A percentile compares a stretch with the other conserved stretches of the same genome.
These are phyloP conservation scores for Cryptococcus sp. DNA, from an alignment of 1,284 basidiomycete species.

Conservation along the genomic window DNA sequence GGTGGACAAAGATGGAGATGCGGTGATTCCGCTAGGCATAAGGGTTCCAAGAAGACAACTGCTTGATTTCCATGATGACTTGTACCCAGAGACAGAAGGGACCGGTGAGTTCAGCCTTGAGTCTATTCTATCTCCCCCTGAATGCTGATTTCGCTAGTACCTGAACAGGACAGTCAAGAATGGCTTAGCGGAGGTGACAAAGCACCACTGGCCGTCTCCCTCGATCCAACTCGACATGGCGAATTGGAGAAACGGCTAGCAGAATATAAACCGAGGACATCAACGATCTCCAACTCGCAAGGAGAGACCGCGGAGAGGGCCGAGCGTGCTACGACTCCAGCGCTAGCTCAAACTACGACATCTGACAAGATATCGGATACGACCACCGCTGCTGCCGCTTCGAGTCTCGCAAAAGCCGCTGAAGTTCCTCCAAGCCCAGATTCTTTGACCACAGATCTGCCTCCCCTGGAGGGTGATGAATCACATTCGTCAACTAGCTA, in stretches of 20 bases:
- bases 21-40: conserved; percentile 43
- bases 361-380: not conserved
- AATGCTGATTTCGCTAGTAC: conserved; percentile 24
- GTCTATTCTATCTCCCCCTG: too few species aligned
- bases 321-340: too few species aligned
- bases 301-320: too few species aligned
- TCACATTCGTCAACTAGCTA: conserved; percentile 29
- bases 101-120: conserved; percentile 19
- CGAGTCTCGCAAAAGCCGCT: not conserved
- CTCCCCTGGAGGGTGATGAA: conserved; percentile 19
- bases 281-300: not conserved
- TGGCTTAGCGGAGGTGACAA: conserved; percentile 43
- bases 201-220: conserved; percentile 20
- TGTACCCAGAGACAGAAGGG: conserved; percentile 43
- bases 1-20: conserved; percentile 41
- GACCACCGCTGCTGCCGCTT: not conserved
- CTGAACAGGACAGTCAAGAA: conserved; percentile 37
- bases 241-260: conserved; percentile 24
- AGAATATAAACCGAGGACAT: not conserved
- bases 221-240: conserved; percentile 31
- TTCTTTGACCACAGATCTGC: not conserved
- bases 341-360: too few species aligned
- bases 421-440: not conserved
- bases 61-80: conserved; percentile 49
- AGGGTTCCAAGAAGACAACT: conserved; percentile 48